These are phyloP conservation scores for Pseudogymnoascus sp. DNA, from an alignment of 2,329 filamentous ascomycete species.

Conservation along the genomic window DNA sequence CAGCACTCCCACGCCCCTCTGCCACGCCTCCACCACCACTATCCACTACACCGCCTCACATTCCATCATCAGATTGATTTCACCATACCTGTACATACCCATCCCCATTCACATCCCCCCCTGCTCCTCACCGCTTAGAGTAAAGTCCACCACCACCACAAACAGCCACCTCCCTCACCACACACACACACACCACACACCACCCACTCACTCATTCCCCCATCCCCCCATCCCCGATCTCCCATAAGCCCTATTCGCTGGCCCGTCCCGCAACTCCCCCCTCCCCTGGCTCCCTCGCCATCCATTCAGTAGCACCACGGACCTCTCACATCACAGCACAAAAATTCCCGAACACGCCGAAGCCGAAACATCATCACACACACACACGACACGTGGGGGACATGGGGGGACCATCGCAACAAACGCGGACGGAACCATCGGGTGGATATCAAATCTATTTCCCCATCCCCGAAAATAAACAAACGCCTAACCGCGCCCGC, in stretches of 20 bases:
- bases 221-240: neutral
- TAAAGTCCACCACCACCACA: neutral
- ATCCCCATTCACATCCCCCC: neutral
- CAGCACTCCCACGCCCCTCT: neutral
- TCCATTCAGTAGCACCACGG: neutral
- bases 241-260: neutral
- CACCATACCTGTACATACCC: neutral
- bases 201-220: neutral
- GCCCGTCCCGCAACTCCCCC: neutral
- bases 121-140: neutral
- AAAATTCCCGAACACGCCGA: neutral
- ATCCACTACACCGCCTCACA: neutral
- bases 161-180: neutral
- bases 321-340: neutral
- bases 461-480: neutral
- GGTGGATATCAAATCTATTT: constrained; percentile 4
- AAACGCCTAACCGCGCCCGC: constrained; percentile 1
- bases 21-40: neutral
- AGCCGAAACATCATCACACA: neutral
- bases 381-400: neutral
- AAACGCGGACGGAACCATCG: constrained; percentile 1
- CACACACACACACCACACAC: neutral
- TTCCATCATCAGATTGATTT: neutral
- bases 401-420: neutral
- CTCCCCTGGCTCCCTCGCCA: neutral